A percentile compares a stretch with the other conserved stretches of the same genome.
These are phyloP conservation scores for Fusarium pseudoanthophilum DNA, from an alignment of 2,329 filamentous ascomycete species.

Conservation along the genomic window DNA sequence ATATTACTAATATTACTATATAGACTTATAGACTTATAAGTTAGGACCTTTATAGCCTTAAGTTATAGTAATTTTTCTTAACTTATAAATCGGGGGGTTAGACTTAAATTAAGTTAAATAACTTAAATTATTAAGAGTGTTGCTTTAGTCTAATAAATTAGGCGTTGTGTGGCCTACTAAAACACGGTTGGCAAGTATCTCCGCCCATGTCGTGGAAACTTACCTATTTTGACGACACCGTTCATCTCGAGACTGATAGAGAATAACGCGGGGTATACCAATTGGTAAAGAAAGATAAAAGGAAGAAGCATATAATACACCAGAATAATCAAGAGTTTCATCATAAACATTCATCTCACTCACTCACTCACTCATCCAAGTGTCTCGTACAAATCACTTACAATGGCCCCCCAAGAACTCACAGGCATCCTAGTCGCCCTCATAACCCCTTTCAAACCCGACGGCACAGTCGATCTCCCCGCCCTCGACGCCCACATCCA, in stretches of 20 bases:
- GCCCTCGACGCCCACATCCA: conserved; percentile 55
- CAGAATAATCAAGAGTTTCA: neutral
- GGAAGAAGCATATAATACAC: conserved; percentile 23
- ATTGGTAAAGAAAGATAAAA: neutral
- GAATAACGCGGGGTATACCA: conserved; percentile 27
- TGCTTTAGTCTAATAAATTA: neutral
- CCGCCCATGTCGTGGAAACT: conserved; percentile 37
- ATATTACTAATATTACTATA: too few species aligned
- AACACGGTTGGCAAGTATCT: conserved; percentile 5
- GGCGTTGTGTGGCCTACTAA: neutral
- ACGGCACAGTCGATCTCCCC: conserved; percentile 53
- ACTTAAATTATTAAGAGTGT: too few species aligned
- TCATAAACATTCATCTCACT: neutral
- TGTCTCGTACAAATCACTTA: neutral
- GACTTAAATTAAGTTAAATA: too few species aligned
- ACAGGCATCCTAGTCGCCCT: conserved; percentile 60
- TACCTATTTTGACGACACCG: conserved; percentile 31
- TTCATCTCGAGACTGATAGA: neutral
- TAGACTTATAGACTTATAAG: too few species aligned
- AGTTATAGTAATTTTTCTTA: too few species aligned
- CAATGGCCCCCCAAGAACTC: conserved; percentile 42
- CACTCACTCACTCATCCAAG: neutral
- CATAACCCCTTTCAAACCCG: conserved; percentile 59
- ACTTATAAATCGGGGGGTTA: too few species aligned
- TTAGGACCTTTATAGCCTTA: too few species aligned